A percentile compares a stretch with the other conserved stretches of the same genome.
phyloP scores from a whole-genome alignment of 202 grass and related monocot genomes.

The Schoenoplectus tabernaemontani region DNA sequence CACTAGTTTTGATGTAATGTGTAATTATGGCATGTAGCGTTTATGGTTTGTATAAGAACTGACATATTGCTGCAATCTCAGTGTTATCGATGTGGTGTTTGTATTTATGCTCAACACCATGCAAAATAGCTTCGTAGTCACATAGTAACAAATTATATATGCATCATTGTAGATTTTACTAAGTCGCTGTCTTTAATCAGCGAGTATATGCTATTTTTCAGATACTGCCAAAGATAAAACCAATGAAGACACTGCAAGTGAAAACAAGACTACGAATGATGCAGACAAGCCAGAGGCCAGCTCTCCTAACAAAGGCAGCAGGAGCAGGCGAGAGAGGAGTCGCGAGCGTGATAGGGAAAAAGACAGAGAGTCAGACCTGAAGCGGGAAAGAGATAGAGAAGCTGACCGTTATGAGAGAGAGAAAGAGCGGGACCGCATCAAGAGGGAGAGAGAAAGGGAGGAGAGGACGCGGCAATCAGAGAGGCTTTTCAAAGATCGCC shows the following conservation, averaged over 20 bases:
- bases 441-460: conserved; percentile 90
- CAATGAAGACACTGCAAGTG: conserved; percentile 34
- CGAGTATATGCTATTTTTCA: conserved; percentile 21
- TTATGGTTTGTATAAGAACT: neutral
- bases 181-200: conserved; percentile 10
- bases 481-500: conserved; percentile 54
- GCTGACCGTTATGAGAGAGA: conserved; percentile 72
- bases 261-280: conserved; percentile 54
- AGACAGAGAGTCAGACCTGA: conserved; percentile 25
- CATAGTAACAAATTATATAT: neutral
- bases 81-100: neutral
- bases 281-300: conserved; percentile 48
- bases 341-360: conserved; percentile 35
- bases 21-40: neutral
- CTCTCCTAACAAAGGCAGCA: conserved; percentile 72
- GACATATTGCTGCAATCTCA: neutral
- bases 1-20: neutral
- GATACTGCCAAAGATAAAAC: conserved; percentile 72
- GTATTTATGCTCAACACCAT: neutral
- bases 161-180: neutral
- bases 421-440: conserved; percentile 64
- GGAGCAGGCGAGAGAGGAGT: conserved; percentile 58
- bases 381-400: conserved; percentile 65
- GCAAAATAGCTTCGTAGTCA: neutral
- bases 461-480: conserved; percentile 65